Evolutionary conservation across 139 green algal genomes (phyloP), one percentile per base, ranked within the genome.

Genomic region (Ostreobium quekettii): DNA sequence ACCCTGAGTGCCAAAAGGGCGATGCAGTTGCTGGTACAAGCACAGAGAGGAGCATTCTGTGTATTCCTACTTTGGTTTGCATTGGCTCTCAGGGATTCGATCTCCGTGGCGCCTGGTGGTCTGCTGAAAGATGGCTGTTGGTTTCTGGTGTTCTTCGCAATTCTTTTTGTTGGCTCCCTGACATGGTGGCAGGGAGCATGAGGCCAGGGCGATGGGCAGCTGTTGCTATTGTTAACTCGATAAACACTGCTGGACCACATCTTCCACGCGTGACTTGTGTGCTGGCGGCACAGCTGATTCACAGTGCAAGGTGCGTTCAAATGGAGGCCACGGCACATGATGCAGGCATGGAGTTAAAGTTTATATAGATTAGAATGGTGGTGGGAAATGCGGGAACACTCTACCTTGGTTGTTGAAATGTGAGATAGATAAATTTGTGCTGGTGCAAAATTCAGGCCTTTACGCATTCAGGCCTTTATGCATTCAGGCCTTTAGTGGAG

Each of bases 121-220:
- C 30, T 5, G 59, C 59, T 39, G 59, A 66, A 47, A 31, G 59
- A n/a, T 66, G 59, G 59, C 26, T 66, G 32, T 22, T 66, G 28
- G 30, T 66, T 31, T 39, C 59, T 28, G 30, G 28, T 19, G 7
- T 66, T 7, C 26, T 66, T 7, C 46, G 59, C 19, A 66, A 66
- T 19, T 66, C 26, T 5, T 5, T 31, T 7, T 48, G 59, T 46
- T 66, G 30, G 28, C 7, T 66, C 11, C 19, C 59, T 22, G 47
- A 47, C 26, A n/a, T 66, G 11, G 30, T 11, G 30, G 19, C 7
- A 5, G 28, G 26, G 28, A 66, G 26, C 8, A 42, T 38, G 59
- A 11, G 59, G 46, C 59, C 28, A 8, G 26, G 32, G 59, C n/a
- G 5, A 46, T 32, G 4, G 53, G 26, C 33, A 11, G 31, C 26